Evolutionary conservation across 768 basidiomycete genomes (phyloP), one percentile per base, ranked within the genome.

Genomic region (Collybia sordida): DNA sequence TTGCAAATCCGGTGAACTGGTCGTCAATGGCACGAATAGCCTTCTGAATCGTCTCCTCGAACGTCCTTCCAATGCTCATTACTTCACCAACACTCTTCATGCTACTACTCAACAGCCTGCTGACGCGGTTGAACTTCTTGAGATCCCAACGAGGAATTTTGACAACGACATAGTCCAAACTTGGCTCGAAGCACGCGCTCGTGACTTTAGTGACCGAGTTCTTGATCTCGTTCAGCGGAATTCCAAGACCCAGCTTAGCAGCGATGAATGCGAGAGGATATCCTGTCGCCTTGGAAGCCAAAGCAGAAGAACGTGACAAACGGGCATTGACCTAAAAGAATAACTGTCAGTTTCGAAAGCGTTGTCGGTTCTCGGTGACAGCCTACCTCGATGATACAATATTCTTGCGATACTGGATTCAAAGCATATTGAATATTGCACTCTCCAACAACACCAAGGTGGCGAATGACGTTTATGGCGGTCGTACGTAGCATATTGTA

Each of bases 31-130:
- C 88, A 27, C 96, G 78, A 54, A 98, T 96, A 3, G 96, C 97
- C 73, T 99, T 98, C 69, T 98, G 96, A 49, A 98, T 88, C 1
- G 95, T 98, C 76, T 99, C 96, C 67, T 98, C 96, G 62, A 99
- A 99, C 4, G 94, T 97, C 59, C 96, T 78, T 12, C 96, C 96
- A 57, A 99, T 98, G 58, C 91, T 93, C 97, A 99, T 99, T 50
- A 99, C 96, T 70, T 99, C 96, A 22, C 96, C 96, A 6, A 99
- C 96, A 60, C 90, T 93, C 80, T 98, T 98, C 96, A 99, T 98
- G 70, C 90, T 93, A 59, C 89, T 92, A 68, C 92, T 93, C 42
- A 99, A 74, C 35, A 90, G 77, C 51, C 88, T 82, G 65, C 91
- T 94, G 61, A 99, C 96, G 40, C 96, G 85, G 61, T 61, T 93